Evolutionary conservation across 1,284 basidiomycete genomes (phyloP).

Genomic region (Limonomyces culmigenus): DNA sequence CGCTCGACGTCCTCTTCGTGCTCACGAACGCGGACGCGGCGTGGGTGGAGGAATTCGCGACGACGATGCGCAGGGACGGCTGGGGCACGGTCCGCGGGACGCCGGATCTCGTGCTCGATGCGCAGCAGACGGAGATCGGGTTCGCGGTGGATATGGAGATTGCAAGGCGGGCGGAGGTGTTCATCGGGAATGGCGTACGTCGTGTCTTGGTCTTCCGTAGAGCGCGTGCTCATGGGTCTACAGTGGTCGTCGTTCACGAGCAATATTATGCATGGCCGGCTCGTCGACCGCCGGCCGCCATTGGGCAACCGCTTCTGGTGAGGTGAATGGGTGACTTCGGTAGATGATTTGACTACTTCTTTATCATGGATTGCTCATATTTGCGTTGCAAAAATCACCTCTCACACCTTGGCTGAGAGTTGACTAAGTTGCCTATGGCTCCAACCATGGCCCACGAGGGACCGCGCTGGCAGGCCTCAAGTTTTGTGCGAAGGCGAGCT

Average conservation of each 20-base stretch:
- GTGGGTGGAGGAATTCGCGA: constrained; percentile 16
- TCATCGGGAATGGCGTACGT: constrained; percentile 44
- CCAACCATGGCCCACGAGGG: too few species aligned
- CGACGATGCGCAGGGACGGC: constrained; percentile 14
- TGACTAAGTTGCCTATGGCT: too few species aligned
- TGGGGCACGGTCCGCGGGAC: constrained; percentile 32
- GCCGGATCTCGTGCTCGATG: constrained; percentile 24
- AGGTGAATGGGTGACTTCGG: too few species aligned
- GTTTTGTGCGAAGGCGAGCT: too few species aligned
- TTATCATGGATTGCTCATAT: too few species aligned
- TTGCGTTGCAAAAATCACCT: too few species aligned
- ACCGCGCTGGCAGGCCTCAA: too few species aligned
- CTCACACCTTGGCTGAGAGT: too few species aligned
- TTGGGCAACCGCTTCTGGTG: constrained; percentile 7
- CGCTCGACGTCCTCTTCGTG: constrained; percentile 13
- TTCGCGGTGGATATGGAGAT: constrained; percentile 48
- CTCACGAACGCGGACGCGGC: constrained; percentile 18
- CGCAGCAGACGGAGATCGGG: constrained; percentile 31
- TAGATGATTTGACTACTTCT: too few species aligned
- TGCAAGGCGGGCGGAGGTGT: constrained; percentile 34
- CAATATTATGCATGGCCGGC: constrained; percentile 7
- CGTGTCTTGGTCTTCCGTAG: background rate
- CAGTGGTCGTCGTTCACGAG: constrained; percentile 8
- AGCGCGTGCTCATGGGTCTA: background rate
- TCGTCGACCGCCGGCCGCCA: constrained; percentile 5